Evolutionary conservation across 2,329 filamentous ascomycete species (phyloP).

Genomic region (Chrysoporthe austroafricana): DNA sequence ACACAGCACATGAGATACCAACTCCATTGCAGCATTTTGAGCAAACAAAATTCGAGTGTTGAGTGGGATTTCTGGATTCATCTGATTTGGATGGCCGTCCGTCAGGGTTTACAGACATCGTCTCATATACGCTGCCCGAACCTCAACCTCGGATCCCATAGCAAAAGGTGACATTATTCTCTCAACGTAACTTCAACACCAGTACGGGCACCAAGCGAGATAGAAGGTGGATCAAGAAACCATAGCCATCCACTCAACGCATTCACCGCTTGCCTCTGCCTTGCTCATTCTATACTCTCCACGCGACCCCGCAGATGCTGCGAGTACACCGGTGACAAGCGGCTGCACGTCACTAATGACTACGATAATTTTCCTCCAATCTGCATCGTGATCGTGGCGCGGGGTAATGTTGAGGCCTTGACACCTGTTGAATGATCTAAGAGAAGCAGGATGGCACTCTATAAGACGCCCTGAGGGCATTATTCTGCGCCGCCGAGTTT

Average conservation of each 20-base stretch:
- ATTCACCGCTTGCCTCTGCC: not conserved
- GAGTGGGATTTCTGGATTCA: not conserved
- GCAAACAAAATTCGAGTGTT: not conserved
- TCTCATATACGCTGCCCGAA: not conserved
- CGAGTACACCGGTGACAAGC: constrained; percentile 1
- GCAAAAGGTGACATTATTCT: not conserved
- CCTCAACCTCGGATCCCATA: not conserved
- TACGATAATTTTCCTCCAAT: constrained; percentile 29
- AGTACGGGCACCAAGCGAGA: not conserved
- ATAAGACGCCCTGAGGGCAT: not conserved
- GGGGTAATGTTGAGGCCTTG: not conserved
- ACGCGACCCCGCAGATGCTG: constrained; percentile 6
- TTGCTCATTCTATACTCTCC: not conserved
- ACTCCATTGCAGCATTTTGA: not conserved
- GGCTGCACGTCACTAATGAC: not conserved
- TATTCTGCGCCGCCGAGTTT: not conserved
- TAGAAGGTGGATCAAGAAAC: not conserved
- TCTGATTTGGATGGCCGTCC: not conserved
- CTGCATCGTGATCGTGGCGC: constrained; percentile 15
- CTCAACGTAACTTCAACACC: not conserved
- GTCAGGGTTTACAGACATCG: not conserved
- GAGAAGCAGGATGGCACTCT: not conserved
- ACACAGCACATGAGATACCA: no score
- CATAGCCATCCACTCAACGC: not conserved
- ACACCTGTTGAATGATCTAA: not conserved